Conservation (phyloP, 768 basidiomycete genomes). For the Mrakia frigida region DNA sequence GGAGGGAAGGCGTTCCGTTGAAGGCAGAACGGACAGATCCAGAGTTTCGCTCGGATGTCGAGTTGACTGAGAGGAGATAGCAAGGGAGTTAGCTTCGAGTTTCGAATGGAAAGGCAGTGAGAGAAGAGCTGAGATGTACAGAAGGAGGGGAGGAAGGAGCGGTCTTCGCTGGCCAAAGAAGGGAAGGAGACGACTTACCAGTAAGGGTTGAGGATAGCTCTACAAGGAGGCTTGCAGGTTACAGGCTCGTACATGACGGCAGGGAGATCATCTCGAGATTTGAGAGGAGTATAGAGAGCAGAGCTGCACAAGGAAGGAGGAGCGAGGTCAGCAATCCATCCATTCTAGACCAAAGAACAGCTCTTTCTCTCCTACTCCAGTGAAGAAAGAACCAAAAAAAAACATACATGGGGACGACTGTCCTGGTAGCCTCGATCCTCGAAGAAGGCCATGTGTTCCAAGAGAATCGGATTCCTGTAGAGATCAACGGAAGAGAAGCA, state of each 20-base stretch:
- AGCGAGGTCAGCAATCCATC: conserved; percentile 7
- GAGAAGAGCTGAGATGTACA: background rate
- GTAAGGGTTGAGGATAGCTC: conserved; percentile 95
- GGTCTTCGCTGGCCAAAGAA: background rate
- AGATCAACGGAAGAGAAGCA: background rate
- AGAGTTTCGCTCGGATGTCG: conserved; percentile 95
- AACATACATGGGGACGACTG: conserved; percentile 92
- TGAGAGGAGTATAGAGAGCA: conserved; percentile 91
- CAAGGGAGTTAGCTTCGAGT: background rate
- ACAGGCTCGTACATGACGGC: conserved; percentile 97
- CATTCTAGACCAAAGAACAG: background rate
- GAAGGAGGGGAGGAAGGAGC: background rate
- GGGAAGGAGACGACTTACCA: conserved; percentile 55
- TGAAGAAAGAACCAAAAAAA: too few relatives aligned
- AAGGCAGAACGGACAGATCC: conserved; percentile 99
- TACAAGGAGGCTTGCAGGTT: conserved; percentile 95
- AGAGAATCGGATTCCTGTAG: conserved; percentile 78
- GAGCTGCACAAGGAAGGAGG: conserved; percentile 45
- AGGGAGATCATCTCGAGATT: conserved; percentile 86
- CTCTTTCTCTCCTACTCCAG: too few relatives aligned
- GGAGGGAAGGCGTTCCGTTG: conserved; percentile 94
- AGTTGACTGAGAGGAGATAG: conserved; percentile 64
- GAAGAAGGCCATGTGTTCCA: conserved; percentile 99
- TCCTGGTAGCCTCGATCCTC: conserved; percentile 94
- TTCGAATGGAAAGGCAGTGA: background rate